Evolutionary conservation across 75 land plant species (phyloP).

Genomic region (Picea glauca): DNA sequence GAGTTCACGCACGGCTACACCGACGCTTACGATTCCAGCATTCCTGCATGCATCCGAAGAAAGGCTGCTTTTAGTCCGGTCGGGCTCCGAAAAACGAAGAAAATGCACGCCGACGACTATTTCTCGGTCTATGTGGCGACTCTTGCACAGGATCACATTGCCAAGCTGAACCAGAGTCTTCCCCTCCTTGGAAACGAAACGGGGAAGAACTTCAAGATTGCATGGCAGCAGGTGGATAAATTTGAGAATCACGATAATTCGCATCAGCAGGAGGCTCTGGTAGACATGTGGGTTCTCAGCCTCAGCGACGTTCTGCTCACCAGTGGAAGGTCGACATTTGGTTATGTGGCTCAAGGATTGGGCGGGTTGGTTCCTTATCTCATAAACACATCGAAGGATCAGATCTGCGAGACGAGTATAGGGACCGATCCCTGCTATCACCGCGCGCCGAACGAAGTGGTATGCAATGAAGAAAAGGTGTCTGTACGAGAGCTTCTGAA

Average conservation of each 20-base stretch:
- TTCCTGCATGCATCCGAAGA: slow-evolving; percentile 16
- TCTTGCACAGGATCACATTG: neutral
- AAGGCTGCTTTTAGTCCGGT: slow-evolving; percentile 5
- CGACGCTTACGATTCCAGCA: slow-evolving; percentile 14
- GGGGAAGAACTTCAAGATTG: slow-evolving; percentile 1
- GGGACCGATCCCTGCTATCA: neutral
- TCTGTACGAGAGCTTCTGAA: too few species aligned
- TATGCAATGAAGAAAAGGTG: neutral
- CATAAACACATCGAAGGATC: neutral
- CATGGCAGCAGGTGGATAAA: slow-evolving; percentile 5
- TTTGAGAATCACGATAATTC: slow-evolving; percentile 8
- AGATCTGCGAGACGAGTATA: neutral
- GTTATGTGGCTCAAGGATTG: slow-evolving; percentile 33
- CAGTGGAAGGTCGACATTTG: slow-evolving; percentile 38
- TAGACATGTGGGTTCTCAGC: slow-evolving; percentile 53
- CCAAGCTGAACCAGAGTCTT: slow-evolving; percentile 8
- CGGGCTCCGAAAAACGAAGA: neutral
- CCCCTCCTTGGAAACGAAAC: neutral
- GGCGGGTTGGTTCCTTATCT: slow-evolving; percentile 11
- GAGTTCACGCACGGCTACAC: slow-evolving; percentile 19
- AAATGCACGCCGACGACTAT: neutral
- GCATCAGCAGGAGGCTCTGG: slow-evolving; percentile 25
- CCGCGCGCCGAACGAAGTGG: neutral
- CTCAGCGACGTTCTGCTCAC: slow-evolving; percentile 24
- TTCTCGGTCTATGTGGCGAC: neutral